A percentile compares a stretch with the other conserved stretches of the same genome.
phyloP scores from a whole-genome alignment of 2,329 filamentous ascomycete genomes.

The Waltergamsia citrina region DNA sequence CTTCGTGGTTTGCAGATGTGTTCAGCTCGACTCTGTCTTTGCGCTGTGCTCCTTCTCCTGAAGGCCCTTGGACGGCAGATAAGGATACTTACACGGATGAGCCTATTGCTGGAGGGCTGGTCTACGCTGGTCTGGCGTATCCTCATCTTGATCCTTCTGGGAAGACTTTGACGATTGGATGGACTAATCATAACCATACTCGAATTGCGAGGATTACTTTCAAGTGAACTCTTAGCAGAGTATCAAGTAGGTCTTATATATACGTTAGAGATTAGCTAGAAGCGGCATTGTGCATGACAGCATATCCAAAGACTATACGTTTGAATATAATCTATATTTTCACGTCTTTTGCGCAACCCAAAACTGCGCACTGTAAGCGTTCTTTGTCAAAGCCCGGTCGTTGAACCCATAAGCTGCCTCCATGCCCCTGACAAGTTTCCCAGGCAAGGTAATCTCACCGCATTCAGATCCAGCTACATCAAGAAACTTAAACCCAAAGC shows the following conservation, averaged over 20 bases:
- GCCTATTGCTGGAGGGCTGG: constrained; percentile 20
- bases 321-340: too few relatives aligned
- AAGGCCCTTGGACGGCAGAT: constrained; percentile 26
- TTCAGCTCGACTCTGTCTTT: not conserved
- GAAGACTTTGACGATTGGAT: constrained; percentile 24
- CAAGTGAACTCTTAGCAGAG: too few relatives aligned
- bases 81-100: constrained; percentile 21
- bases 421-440: constrained; percentile 29
- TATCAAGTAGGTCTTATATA: too few relatives aligned
- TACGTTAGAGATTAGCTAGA: too few relatives aligned
- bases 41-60: constrained; percentile 15
- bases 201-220: constrained; percentile 23
- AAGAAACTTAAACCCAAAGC: constrained; percentile 41
- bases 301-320: too few relatives aligned
- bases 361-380: constrained; percentile 44
- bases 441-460: constrained; percentile 31
- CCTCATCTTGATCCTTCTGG: constrained; percentile 26
- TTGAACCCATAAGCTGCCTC: constrained; percentile 45
- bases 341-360: constrained; percentile 32
- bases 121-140: constrained; percentile 26
- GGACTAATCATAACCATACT: constrained; percentile 26
- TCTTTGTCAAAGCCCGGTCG: constrained; percentile 35
- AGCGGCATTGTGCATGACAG: too few relatives aligned
- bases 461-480: constrained; percentile 26
- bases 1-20: not conserved